Evolutionary conservation across 192 early-diverging fungal genomes (phyloP), one percentile per base, ranked within the genome.

Genomic region (Geranomyces michiganensis): DNA sequence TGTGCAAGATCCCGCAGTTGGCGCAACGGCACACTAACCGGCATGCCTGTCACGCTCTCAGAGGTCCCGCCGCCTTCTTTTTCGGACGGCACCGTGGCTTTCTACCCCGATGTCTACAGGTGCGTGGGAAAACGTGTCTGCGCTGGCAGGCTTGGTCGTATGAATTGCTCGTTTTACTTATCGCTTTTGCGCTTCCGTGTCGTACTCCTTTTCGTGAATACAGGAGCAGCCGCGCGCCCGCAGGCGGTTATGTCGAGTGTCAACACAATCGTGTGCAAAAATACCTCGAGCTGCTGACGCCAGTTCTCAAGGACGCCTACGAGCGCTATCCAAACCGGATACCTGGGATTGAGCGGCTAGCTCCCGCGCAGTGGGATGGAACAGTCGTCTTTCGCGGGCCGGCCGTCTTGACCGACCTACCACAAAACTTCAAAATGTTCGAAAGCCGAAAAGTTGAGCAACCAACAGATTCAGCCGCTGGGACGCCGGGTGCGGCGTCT

Each of bases 231-330:
- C 70, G 70, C 21, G 61, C 59, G 13, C 70, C 70, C 21, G 44
- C 70, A 19, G 70, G 70, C 15, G 70, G 70, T 26, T 72, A 72
- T 33, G 51, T 53, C 17, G 70, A 72, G 49, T 72, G 70, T 5
- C 59, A 72, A 13, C 60, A 47, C 10, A 17, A 21, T 19, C 59
- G 70, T 6, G 70, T 72, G 30, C 70, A 55, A 49, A 72, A 72
- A 32, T 72, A 72, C 33, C 41, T 72, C 21, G 70, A 72, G 46
- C 36, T 33, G 46, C 70, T 72, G 13, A 30, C 46, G 10, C 27
- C 36, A 10, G 15, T 46, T n/a, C 36, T 72, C 12, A 72, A 72
- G 43, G 70, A 72, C 27, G 19, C 30, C 14, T 72, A 72, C 51
- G 26, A 31, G 13, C 19, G 15, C 21, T n/a, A 64, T 56, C 70